These are phyloP conservation scores for Trypanosoma theileri DNA, from an alignment of 208 protist genomes.

Conservation along the genomic window DNA sequence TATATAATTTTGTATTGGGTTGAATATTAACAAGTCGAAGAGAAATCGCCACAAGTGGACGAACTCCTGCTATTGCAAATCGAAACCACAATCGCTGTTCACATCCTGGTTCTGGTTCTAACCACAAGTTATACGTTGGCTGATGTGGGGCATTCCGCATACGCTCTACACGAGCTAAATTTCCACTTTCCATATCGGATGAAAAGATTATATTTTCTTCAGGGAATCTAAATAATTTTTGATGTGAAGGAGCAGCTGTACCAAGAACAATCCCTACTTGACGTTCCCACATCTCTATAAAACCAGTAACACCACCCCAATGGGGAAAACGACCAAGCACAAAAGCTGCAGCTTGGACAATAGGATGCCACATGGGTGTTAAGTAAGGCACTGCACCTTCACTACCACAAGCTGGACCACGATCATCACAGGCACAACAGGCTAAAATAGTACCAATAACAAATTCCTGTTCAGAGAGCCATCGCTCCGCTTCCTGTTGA, in stretches of 20 bases:
- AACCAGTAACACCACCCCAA: conserved; percentile 46
- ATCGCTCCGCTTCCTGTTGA: conserved; percentile 58
- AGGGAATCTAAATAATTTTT: conserved; percentile 52
- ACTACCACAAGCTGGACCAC: background rate
- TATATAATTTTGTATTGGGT: conserved; percentile 78
- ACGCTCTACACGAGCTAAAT: conserved; percentile 79
- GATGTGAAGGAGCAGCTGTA: conserved; percentile 58
- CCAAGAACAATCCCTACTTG: conserved; percentile 72
- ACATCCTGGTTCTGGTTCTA: conserved; percentile 66
- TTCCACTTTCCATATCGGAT: conserved; percentile 78
- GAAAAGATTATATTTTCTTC: conserved; percentile 59
- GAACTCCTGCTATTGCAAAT: conserved; percentile 62
- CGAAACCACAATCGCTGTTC: conserved; percentile 89
- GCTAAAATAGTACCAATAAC: conserved; percentile 74
- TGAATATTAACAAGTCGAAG: conserved; percentile 77
- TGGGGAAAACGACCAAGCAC: conserved; percentile 51
- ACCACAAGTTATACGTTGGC: conserved; percentile 61
- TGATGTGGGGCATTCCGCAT: conserved; percentile 30
- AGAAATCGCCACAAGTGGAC: conserved; percentile 42
- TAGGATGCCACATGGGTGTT: conserved; percentile 50
- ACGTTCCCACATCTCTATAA: conserved; percentile 65
- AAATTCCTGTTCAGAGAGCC: conserved; percentile 83
- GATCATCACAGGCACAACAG: conserved; percentile 39
- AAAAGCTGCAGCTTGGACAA: conserved; percentile 45
- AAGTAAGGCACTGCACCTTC: conserved; percentile 31